Conservation (phyloP, 306 rosid species). For the Malus sieversii region DNA sequence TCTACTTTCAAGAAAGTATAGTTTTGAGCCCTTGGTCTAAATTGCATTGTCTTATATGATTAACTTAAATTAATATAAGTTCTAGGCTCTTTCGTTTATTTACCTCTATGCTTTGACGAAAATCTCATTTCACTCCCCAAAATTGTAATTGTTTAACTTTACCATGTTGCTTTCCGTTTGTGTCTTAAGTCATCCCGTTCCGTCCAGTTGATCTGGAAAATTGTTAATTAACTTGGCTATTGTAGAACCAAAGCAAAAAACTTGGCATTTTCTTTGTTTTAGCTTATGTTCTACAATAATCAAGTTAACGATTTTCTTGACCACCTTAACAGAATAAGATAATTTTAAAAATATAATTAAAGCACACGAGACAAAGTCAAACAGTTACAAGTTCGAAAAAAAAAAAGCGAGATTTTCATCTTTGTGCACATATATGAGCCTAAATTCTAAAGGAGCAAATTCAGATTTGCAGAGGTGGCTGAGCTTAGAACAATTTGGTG, state of each 20-base stretch:
- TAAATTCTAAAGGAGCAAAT: neutral
- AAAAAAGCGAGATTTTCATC: too few relatives aligned
- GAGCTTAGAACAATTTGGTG: slow-evolving; percentile 63
- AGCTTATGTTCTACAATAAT: neutral
- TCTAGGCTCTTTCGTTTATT: too few relatives aligned
- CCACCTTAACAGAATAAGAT: neutral
- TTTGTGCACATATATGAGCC: neutral
- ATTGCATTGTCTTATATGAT: too few relatives aligned
- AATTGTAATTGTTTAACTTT: too few relatives aligned
- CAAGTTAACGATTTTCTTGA: neutral
- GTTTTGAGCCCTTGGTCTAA: neutral
- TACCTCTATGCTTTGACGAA: too few relatives aligned
- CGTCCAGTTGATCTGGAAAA: neutral
- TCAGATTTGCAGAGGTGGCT: slow-evolving; percentile 62
- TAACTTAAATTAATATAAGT: too few relatives aligned
- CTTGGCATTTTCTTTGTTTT: neutral
- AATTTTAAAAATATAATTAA: too few relatives aligned
- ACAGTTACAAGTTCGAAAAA: neutral
- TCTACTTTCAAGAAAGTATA: neutral
- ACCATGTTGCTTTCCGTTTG: neutral
- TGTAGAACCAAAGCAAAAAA: neutral
- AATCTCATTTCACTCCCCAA: too few relatives aligned
- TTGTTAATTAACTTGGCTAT: neutral
- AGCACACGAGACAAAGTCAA: neutral
- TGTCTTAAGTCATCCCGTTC: too few relatives aligned